Percentiles rank a stretch among this genome's conserved stretches.
phyloP scores from a whole-genome alignment of 257 asterid genomes.

The Craterostigma plantagineum region DNA sequence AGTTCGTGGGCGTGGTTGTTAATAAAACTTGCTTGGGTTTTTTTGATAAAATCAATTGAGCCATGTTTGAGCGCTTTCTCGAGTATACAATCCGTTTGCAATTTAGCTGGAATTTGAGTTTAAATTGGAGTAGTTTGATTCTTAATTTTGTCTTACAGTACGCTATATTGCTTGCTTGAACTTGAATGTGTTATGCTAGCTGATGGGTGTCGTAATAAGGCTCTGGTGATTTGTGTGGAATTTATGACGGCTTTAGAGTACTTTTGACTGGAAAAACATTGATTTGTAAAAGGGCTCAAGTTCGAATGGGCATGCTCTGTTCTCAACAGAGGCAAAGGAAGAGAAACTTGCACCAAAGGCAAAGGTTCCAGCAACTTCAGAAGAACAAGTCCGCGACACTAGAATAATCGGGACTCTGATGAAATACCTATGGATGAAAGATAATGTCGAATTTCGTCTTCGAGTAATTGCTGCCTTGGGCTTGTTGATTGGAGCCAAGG shows the following conservation, averaged over 20 bases:
- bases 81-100: too few relatives aligned
- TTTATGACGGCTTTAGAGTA: background rate
- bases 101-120: background rate
- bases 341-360: slow-evolving; percentile 16
- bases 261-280: slow-evolving; percentile 7
- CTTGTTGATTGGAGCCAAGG: slow-evolving; percentile 82
- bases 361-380: slow-evolving; percentile 17
- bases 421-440: slow-evolving; percentile 82
- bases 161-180: too few relatives aligned
- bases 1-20: too few relatives aligned
- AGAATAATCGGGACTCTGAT: slow-evolving; percentile 54
- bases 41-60: too few relatives aligned
- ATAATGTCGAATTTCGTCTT: slow-evolving; percentile 54
- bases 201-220: too few relatives aligned
- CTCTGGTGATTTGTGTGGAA: too few relatives aligned
- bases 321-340: slow-evolving; percentile 48
- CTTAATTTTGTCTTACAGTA: too few relatives aligned
- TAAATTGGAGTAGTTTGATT: too few relatives aligned
- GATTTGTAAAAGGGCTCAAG: slow-evolving; percentile 18
- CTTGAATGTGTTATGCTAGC: too few relatives aligned
- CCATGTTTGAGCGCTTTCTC: too few relatives aligned
- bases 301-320: slow-evolving; percentile 39
- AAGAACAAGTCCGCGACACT: slow-evolving; percentile 30
- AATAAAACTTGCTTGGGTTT: too few relatives aligned
- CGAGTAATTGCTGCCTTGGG: slow-evolving; percentile 75